Percentiles rank a stretch among this genome's conserved stretches.
Evolutionary conservation across 768 basidiomycete genomes (phyloP).

Genomic region (Auricularia sp.): DNA sequence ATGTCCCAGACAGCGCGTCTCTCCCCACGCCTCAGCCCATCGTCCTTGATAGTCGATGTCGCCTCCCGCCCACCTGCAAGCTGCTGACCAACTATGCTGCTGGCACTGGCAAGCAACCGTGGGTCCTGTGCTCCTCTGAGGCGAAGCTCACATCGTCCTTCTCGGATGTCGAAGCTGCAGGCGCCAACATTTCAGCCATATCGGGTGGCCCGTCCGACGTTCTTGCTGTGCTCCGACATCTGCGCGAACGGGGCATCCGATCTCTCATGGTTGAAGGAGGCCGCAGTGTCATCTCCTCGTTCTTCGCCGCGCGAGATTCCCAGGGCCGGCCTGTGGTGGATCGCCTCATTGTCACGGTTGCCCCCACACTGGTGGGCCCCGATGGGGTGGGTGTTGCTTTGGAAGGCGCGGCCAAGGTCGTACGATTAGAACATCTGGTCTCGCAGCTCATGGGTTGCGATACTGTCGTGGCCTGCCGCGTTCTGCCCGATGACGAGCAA

Average conservation of each 20-base stretch:
- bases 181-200: conserved; percentile 43
- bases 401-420: conserved; percentile 15
- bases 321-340: conserved; percentile 38
- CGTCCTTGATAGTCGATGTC: conserved; percentile 68
- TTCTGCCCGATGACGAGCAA: not conserved
- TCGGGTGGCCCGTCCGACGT: conserved; percentile 24
- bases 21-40: conserved; percentile 56
- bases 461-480: conserved; percentile 17
- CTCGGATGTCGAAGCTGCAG: conserved; percentile 46
- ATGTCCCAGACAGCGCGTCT: conserved; percentile 8
- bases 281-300: conserved; percentile 66
- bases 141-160: conserved; percentile 21
- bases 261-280: conserved; percentile 97
- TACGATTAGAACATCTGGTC: conserved; percentile 18
- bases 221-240: conserved; percentile 35
- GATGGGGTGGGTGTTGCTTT: conserved; percentile 51
- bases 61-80: conserved; percentile 55
- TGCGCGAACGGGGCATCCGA: conserved; percentile 47
- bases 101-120: conserved; percentile 57
- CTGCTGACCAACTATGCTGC: conserved; percentile 54
- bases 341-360: conserved; percentile 71
- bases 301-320: conserved; percentile 30
- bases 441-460: conserved; percentile 24
- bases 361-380: conserved; percentile 72
- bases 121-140: conserved; percentile 47